Base-by-base conservation (phyloP, 192 early-diverging fungal species). In the Coemansia sp. region DNA sequence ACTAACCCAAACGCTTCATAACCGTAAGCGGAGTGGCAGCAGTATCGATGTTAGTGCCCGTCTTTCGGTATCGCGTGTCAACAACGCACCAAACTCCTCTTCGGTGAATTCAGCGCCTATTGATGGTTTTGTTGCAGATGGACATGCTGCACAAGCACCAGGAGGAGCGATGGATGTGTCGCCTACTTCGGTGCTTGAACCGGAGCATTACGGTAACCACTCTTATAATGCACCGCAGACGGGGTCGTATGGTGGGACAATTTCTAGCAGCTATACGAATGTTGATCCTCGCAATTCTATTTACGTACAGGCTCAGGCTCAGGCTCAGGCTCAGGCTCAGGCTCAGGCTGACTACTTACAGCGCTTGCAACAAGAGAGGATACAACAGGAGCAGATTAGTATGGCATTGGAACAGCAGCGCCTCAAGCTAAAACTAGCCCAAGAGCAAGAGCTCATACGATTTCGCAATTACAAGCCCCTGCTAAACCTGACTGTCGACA, bases 401-500 rank as follows among this genome's bases (percentile, higher is more conserved):
- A 65, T 60, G 41, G 70, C 61, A 5, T 26, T 70, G 9, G 68
- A 79, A 48, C 77, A 76, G 64, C 72, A 79, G 40, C 77, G 65
- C n/a, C 60, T 52, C 11, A 67, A 69, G 61, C 47, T 76, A 15
- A 73, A 65, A 37, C 10, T 65, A 11, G 72, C 68, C 9, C 76
- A 74, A 38, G 74, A 84, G 42, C 77, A 84, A 42, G 76, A 84
- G 57, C 32, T 74, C 7, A 64, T 67, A 16, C 74, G 77, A 15
- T 77, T 71, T 67, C 71, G 67, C 52, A 68, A 80, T 40, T 77
- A 63, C 63, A 75, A 82, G 68, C 88, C 89, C 18, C 68, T 91
- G 15, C 67, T 83, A 15, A 84, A 78, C 10, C 60, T 89, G 56
- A 91, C 88, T 9, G 79, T 86, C 19, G 65, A 84, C 48, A 75